Conservation (phyloP, 129 eudicot species). For the carrot (Daucus carota) region DNA sequence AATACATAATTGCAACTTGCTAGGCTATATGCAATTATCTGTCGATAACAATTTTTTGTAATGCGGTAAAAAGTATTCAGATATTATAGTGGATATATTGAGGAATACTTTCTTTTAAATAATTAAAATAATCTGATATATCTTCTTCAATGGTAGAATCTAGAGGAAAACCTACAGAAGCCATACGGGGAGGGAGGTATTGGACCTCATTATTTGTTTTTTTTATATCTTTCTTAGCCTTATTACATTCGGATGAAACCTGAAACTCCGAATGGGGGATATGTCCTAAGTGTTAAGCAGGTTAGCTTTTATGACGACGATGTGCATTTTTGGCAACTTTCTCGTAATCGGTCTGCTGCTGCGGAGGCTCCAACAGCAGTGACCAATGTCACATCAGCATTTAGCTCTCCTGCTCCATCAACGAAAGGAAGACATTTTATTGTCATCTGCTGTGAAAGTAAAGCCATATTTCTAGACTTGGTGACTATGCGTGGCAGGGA, state of each 20-base stretch:
- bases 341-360: constrained; percentile 89
- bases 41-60: neutral
- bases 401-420: constrained; percentile 77
- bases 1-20: too few relatives aligned
- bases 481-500: constrained; percentile 99
- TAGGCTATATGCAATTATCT: neutral
- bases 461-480: constrained; percentile 85
- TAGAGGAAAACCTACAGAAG: constrained; percentile 93
- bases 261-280: constrained; percentile 19
- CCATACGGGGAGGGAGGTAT: constrained; percentile 95
- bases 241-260: constrained; percentile 11
- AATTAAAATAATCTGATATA: neutral
- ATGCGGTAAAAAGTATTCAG: neutral
- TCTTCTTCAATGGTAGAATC: constrained; percentile 36
- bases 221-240: constrained; percentile 6
- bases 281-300: constrained; percentile 83
- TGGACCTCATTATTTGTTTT: constrained; percentile 4
- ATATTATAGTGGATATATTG: neutral
- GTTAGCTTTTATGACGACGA: constrained; percentile 95
- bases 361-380: constrained; percentile 93
- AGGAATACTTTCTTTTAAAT: neutral
- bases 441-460: constrained; percentile 93
- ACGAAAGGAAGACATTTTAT: constrained; percentile 95
- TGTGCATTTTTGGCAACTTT: constrained; percentile 88
- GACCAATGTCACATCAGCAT: constrained; percentile 60